Evolutionary conservation across 1,139 yeast genomes (phyloP).

Genomic region (Diutina rugosa): DNA sequence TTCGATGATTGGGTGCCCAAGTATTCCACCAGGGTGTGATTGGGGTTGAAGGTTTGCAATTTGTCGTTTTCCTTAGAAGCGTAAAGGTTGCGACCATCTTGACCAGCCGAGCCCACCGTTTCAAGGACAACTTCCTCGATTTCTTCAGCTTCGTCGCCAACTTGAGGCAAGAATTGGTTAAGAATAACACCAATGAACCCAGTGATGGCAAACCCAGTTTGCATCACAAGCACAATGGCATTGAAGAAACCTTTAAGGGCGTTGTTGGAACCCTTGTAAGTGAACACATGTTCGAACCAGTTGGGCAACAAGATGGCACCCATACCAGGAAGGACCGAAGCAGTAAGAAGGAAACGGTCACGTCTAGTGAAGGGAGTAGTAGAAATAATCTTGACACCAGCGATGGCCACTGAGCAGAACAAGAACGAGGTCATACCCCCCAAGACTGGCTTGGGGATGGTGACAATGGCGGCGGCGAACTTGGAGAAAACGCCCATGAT

Average conservation of each 20-base stretch:
- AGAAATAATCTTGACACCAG: slow-evolving; percentile 74
- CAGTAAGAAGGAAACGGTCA: slow-evolving; percentile 74
- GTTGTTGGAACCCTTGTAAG: slow-evolving; percentile 56
- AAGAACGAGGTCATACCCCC: slow-evolving; percentile 92
- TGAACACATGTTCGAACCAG: slow-evolving; percentile 70
- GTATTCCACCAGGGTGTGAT: background rate
- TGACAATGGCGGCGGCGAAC: slow-evolving; percentile 78
- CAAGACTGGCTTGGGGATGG: slow-evolving; percentile 73
- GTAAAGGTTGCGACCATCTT: slow-evolving; percentile 23
- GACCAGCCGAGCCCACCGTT: slow-evolving; percentile 33
- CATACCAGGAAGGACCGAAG: slow-evolving; percentile 62
- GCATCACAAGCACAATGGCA: slow-evolving; percentile 75
- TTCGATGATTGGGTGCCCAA: background rate
- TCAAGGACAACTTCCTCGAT: slow-evolving; percentile 23
- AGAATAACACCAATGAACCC: slow-evolving; percentile 67
- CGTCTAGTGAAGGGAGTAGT: slow-evolving; percentile 72
- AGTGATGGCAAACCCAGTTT: slow-evolving; percentile 76
- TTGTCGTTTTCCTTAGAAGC: slow-evolving; percentile 20
- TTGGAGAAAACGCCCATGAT: slow-evolving; percentile 82
- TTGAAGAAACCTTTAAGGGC: slow-evolving; percentile 59
- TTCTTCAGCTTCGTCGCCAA: slow-evolving; percentile 47
- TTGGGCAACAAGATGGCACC: slow-evolving; percentile 61
- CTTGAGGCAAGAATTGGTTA: slow-evolving; percentile 67
- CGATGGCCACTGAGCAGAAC: slow-evolving; percentile 79
- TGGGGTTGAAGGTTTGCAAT: background rate